Percentiles rank a stretch among this genome's conserved stretches.
phyloP scores from a whole-genome alignment of 805 yeast species.

The Komagataella kurtzmanii region DNA sequence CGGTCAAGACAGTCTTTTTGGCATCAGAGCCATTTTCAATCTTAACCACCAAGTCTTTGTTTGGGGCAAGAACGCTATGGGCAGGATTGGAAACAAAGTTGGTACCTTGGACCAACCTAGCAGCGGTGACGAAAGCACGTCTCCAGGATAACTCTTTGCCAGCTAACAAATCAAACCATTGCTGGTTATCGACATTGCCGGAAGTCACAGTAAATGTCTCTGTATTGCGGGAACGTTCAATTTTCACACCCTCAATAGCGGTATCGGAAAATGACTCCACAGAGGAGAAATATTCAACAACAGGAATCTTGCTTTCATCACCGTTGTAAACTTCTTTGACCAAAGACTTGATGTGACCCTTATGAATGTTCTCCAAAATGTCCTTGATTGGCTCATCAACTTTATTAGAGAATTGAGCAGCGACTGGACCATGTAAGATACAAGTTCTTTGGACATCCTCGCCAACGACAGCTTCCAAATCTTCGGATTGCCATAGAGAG shows the following conservation, averaged over 20 bases:
- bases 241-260: slow-evolving; percentile 14
- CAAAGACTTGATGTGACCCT: slow-evolving; percentile 71
- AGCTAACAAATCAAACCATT: slow-evolving; percentile 75
- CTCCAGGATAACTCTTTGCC: slow-evolving; percentile 79
- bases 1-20: slow-evolving; percentile 44
- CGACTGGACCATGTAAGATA: slow-evolving; percentile 97
- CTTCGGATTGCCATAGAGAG: slow-evolving; percentile 98
- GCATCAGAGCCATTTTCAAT: slow-evolving; percentile 38
- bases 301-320: slow-evolving; percentile 66
- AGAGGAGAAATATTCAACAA: slow-evolving; percentile 63
- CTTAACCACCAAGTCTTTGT: slow-evolving; percentile 43
- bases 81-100: slow-evolving; percentile 72
- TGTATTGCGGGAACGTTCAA: not conserved
- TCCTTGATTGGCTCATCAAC: slow-evolving; percentile 90
- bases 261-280: slow-evolving; percentile 15
- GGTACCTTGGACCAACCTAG: slow-evolving; percentile 74
- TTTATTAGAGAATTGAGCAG: slow-evolving; percentile 79
- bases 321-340: slow-evolving; percentile 57
- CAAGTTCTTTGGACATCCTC: slow-evolving; percentile 98
- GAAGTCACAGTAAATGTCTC: slow-evolving; percentile 15
- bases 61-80: slow-evolving; percentile 69
- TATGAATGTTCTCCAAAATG: slow-evolving; percentile 77
- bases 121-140: slow-evolving; percentile 73
- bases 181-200: slow-evolving; percentile 12
- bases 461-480: slow-evolving; percentile 88